Base-by-base conservation (phyloP, 257 asterid species). In the Rubia yunnanensis region DNA sequence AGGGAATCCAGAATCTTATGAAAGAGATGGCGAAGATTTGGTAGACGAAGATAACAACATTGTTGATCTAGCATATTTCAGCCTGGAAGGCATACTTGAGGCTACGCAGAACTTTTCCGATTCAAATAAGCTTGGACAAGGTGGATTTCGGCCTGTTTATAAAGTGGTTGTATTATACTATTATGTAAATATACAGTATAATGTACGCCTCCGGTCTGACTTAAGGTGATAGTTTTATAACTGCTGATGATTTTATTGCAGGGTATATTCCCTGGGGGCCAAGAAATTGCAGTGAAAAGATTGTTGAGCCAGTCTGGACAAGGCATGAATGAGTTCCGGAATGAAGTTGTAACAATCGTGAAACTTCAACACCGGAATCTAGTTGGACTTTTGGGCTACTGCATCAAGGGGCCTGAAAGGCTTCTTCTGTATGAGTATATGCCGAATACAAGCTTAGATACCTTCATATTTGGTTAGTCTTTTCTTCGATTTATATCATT, bases 71-170 rank as follows among this genome's bases (percentile, higher is more conserved):
- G 80, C 83, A 0, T 75, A 72, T 66, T 81, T 74, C 59, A 69
- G 69, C 32, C n/a, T 81, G 50, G 78, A 76, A 68, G 71, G 64
- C 58, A 75, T 86, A 70, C 60, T 78, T 52, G 74, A 64, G 22
- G 87, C 87, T n/a, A 86, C 91, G 17, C 77, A 76, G 46, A 70
- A 74, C 65, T 86, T 86, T 72, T 79, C 89, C 0, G 65, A 72
- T 67, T 75, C 64, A 60, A 77, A 81, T 72, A 82, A 79, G 79
- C 84, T 86, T 3, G 95, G 95, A 41, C 77, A 39, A 67, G 95
- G 91, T 27, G 95, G 95, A 63, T 84, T 80, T 64, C 89, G 95
- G 17, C 86, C 88, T 5, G 91, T 86, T 24, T 82, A 86, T 66
- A 82, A 79, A 86, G 91, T 79, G 27, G 17, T 24, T 27, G 52